These are phyloP conservation scores for Citrullus colocynthis DNA, from an alignment of 306 rosid species.

Conservation along the genomic window DNA sequence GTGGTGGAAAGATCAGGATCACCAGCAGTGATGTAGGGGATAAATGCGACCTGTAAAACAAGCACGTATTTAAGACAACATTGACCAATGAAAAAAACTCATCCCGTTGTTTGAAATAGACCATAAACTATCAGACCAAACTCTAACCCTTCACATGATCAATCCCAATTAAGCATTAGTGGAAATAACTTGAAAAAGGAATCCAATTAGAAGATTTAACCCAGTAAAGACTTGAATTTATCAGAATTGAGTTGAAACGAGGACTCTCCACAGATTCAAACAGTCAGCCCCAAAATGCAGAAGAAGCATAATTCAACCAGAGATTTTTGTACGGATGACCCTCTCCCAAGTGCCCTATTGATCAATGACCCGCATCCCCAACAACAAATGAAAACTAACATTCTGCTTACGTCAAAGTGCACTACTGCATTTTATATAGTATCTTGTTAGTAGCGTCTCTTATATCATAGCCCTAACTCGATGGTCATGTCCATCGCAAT, in stretches of 20 bases:
- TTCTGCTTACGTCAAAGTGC: too few species aligned
- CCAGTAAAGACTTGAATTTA: not conserved
- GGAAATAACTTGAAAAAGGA: not conserved
- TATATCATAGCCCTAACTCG: too few species aligned
- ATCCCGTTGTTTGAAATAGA: not conserved
- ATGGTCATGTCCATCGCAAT: too few species aligned
- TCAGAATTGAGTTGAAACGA: not conserved
- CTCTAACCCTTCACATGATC: not conserved
- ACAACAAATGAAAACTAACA: too few species aligned
- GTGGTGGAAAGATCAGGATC: slow-evolving; percentile 94
- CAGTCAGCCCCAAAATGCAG: not conserved
- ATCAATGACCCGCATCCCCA: too few species aligned
- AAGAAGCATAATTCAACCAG: not conserved
- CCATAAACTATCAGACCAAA: not conserved
- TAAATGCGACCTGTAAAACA: slow-evolving; percentile 65
- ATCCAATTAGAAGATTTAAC: not conserved
- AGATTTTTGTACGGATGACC: too few species aligned
- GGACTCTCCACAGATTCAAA: not conserved
- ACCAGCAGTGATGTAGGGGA: slow-evolving; percentile 88
- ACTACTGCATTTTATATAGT: too few species aligned
- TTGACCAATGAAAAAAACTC: not conserved
- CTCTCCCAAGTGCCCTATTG: too few species aligned
- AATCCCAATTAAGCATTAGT: not conserved
- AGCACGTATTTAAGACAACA: slow-evolving; percentile 12
- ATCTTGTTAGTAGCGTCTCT: too few species aligned